Evolutionary conservation across 192 early-diverging fungal species (phyloP), one percentile per base, ranked within the genome.

Genomic region (Geosiphon pyriformis): DNA sequence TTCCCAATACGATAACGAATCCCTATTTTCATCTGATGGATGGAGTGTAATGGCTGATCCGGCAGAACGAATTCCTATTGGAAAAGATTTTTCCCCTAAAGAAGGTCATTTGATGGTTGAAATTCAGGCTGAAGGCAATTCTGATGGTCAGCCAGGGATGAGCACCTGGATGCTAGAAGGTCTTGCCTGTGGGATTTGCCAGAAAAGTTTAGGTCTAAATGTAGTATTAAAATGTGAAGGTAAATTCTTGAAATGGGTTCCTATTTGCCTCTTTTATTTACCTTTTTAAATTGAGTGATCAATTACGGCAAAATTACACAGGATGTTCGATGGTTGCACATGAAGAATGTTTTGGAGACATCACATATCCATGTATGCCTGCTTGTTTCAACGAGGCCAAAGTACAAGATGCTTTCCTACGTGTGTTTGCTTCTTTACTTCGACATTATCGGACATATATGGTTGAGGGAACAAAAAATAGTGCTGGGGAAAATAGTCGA

Each of bases 361-460:
- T 90, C 60, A 62, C 69, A 60, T 84, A 81, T 65, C 81, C 78
- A 18, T 87, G 71, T 71, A 69, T 72, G 70, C 78, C 89, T 18
- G 77, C 78, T 2, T 72, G 73, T 37, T 91, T 90, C 65, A 79
- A 91, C 68, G 90, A 91, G 57, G 59, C 72, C 18, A 86, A 85
- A 35, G 80, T 92, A 35, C 82, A 79, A 60, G 70, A 74, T 53
- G 75, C 83, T 17, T 89, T 91, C 35, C 70, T 92, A 49, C 85
- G 86, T 70, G 78, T 90, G 63, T 91, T 90, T 76, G 86, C 88
- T 11, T 89, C 88, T 2, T 71, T 92, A 23, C 73, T 92, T 35
- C 86, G 84, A 55, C 71, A 87, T 42, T 92, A 92, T 73, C 74
- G 91, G 53, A 49, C 74, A 23, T 81, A 82, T 22, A 72, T 92